Evolutionary conservation across 2,329 filamentous ascomycete genomes (phyloP).

Genomic region (Fusarium falciforme): DNA sequence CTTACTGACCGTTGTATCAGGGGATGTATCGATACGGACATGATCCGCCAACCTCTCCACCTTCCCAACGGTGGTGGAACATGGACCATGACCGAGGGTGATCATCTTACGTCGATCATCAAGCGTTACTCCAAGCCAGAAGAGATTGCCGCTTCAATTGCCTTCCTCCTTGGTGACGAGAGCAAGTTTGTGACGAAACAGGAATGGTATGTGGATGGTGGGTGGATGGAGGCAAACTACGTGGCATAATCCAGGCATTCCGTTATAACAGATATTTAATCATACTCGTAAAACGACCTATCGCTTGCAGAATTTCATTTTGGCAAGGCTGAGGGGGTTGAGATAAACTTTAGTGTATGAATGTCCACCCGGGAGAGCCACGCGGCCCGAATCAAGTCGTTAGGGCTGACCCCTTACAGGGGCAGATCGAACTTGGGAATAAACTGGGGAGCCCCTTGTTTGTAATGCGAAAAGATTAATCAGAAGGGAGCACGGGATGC

Average conservation of each 20-base stretch:
- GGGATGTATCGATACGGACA: slow-evolving; percentile 45
- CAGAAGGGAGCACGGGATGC: neutral
- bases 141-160: slow-evolving; percentile 46
- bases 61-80: slow-evolving; percentile 38
- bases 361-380: neutral
- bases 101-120: slow-evolving; percentile 42
- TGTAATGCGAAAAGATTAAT: neutral
- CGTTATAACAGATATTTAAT: neutral
- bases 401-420: neutral
- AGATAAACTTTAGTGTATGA: neutral
- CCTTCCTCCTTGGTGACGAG: slow-evolving; percentile 47
- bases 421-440: neutral
- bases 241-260: slow-evolving; percentile 13
- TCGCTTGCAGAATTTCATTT: neutral
- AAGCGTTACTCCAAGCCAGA: slow-evolving; percentile 43
- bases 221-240: slow-evolving; percentile 44
- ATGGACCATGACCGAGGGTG: slow-evolving; percentile 42
- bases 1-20: slow-evolving; percentile 6
- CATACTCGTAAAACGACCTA: neutral
- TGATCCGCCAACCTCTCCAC: slow-evolving; percentile 43
- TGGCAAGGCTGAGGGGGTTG: neutral
- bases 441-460: neutral
- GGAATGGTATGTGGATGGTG: slow-evolving; percentile 46
- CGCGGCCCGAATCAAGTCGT: neutral
- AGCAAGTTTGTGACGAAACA: slow-evolving; percentile 47